Percentiles rank a stretch among this genome's conserved stretches.
Conservation (phyloP, 352 stramenopile species). For the Phytophthora constricta region DNA sequence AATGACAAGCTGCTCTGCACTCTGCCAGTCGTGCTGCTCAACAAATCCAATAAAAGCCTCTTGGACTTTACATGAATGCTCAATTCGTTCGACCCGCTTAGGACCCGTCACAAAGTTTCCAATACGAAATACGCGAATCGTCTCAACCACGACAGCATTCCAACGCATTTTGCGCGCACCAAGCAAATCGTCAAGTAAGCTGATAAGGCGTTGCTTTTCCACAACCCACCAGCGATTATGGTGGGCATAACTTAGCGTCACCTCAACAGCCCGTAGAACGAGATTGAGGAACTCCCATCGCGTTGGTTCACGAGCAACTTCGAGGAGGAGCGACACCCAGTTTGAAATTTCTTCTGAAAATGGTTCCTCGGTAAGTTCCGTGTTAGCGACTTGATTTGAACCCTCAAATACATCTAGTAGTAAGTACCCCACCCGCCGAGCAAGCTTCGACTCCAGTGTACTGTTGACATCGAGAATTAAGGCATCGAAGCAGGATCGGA, state of each 20-base stretch:
- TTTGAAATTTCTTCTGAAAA: slow-evolving; percentile 8
- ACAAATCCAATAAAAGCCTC: slow-evolving; percentile 39
- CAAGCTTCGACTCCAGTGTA: slow-evolving; percentile 38
- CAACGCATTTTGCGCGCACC: slow-evolving; percentile 31
- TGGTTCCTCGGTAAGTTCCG: neutral
- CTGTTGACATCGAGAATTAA: slow-evolving; percentile 18
- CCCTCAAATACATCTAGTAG: slow-evolving; percentile 63
- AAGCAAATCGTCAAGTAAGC: slow-evolving; percentile 40
- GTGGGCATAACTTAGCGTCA: slow-evolving; percentile 15
- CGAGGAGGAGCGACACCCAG: slow-evolving; percentile 36
- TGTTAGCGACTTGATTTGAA: slow-evolving; percentile 7
- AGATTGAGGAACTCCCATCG: slow-evolving; percentile 61
- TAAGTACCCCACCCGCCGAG: slow-evolving; percentile 63
- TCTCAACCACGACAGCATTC: slow-evolving; percentile 63
- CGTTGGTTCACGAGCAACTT: slow-evolving; percentile 27
- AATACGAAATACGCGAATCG: slow-evolving; percentile 47
- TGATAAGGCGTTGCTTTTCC: slow-evolving; percentile 7
- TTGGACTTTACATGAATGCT: slow-evolving; percentile 14
- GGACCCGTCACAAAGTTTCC: neutral
- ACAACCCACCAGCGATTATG: neutral
- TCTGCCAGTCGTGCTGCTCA: slow-evolving; percentile 56
- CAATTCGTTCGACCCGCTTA: neutral
- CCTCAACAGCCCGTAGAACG: slow-evolving; percentile 43
- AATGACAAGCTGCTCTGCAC: slow-evolving; percentile 45
- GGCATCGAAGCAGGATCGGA: slow-evolving; percentile 25